These are phyloP conservation scores for Oldenlandia corymbosa DNA, from an alignment of 257 asterid genomes.

Conservation along the genomic window DNA sequence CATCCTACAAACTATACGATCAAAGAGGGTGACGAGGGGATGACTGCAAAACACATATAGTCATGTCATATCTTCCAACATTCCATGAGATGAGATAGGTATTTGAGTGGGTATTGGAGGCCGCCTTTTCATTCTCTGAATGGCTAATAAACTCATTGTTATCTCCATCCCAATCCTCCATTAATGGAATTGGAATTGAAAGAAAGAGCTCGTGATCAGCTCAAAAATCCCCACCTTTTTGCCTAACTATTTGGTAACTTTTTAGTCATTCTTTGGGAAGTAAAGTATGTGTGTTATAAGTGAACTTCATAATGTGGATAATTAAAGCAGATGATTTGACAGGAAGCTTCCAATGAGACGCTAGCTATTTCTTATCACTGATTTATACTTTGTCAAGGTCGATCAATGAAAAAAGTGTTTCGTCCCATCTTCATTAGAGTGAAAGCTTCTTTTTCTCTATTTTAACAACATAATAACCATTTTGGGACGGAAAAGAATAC, in stretches of 20 bases:
- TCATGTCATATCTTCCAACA: constrained; percentile 25
- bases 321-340: constrained; percentile 9
- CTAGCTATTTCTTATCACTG: neutral
- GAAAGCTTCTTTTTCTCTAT: too few species aligned
- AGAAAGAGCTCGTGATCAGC: constrained; percentile 7
- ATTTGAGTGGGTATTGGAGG: constrained; percentile 10
- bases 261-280: constrained; percentile 16
- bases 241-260: constrained; percentile 22
- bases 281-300: neutral
- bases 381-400: too few species aligned
- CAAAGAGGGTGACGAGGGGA: constrained; percentile 16
- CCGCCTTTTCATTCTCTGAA: too few species aligned
- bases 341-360: neutral
- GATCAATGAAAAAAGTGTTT: neutral
- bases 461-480: too few species aligned
- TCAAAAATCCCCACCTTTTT: constrained; percentile 7
- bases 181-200: constrained; percentile 8
- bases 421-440: neutral
- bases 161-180: constrained; percentile 11
- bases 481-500: too few species aligned
- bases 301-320: neutral
- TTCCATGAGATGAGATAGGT: neutral
- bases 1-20: too few species aligned
- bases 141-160: neutral
- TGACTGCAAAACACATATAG: constrained; percentile 13